Evolutionary conservation across 2,329 filamentous ascomycete genomes (phyloP).

Genomic region (Pseudogymnoascus sp.): DNA sequence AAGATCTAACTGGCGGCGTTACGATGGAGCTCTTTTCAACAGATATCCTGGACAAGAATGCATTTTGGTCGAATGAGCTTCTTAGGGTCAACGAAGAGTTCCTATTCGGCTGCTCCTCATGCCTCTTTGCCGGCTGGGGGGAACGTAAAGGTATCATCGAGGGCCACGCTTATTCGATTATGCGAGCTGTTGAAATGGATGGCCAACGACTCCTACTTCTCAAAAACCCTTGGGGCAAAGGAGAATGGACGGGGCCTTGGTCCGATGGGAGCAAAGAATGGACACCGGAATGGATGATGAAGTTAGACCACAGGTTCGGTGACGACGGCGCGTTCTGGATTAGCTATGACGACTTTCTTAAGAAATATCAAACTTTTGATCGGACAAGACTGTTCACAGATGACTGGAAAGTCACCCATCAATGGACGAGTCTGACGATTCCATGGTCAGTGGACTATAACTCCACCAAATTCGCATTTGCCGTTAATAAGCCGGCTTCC

Average conservation of each 20-base stretch:
- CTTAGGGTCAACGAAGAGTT: conserved; percentile 75
- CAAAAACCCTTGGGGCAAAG: conserved; percentile 54
- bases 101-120: conserved; percentile 64
- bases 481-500: conserved; percentile 48
- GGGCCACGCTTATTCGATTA: conserved; percentile 54
- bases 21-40: conserved; percentile 62
- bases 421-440: conserved; percentile 57
- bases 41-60: conserved; percentile 70
- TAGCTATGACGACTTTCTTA: conserved; percentile 54
- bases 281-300: conserved; percentile 50
- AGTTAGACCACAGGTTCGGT: conserved; percentile 53
- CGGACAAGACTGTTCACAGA: conserved; percentile 56
- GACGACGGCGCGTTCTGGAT: conserved; percentile 61
- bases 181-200: conserved; percentile 47
- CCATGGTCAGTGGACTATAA: conserved; percentile 57
- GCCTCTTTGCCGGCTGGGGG: conserved; percentile 56
- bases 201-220: conserved; percentile 41
- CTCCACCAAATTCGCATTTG: conserved; percentile 53
- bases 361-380: conserved; percentile 56
- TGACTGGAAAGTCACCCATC: conserved; percentile 52
- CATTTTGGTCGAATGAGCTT: conserved; percentile 70
- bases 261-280: conserved; percentile 56
- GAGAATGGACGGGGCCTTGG: conserved; percentile 53
- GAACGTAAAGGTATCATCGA: conserved; percentile 53
- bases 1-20: conserved; percentile 61